Percentiles rank a stretch among this genome's conserved stretches.
These are phyloP conservation scores for Scutellaria galericulata DNA, from an alignment of 257 asterid species.

Conservation along the genomic window DNA sequence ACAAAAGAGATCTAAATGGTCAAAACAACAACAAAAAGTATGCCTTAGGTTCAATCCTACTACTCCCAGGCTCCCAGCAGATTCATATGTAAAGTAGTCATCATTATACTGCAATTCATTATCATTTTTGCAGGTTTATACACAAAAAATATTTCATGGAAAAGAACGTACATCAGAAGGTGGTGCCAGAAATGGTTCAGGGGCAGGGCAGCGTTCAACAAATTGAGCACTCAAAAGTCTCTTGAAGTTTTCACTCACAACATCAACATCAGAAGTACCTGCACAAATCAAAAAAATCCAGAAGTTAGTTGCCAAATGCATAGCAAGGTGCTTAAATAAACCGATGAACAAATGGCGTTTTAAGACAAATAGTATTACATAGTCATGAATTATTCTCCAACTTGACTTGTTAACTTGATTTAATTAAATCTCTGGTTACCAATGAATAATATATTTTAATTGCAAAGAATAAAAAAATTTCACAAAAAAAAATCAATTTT, in stretches of 20 bases:
- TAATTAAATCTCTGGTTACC: no score
- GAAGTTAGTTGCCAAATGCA: no score
- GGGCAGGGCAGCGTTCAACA: slow-evolving; percentile 90
- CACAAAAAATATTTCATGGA: background rate
- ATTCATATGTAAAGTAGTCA: slow-evolving; percentile 11
- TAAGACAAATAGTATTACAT: no score
- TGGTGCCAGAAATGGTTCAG: slow-evolving; percentile 75
- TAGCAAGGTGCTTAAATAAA: background rate
- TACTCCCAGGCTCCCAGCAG: background rate
- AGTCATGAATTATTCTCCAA: no score
- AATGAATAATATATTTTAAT: no score
- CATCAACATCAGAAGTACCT: slow-evolving; percentile 56
- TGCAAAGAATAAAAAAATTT: no score
- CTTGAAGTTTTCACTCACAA: slow-evolving; percentile 54
- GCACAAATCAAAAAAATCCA: slow-evolving; percentile 32
- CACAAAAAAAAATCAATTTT: no score
- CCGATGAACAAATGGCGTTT: background rate
- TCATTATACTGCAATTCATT: background rate
- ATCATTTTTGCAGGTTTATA: slow-evolving; percentile 21
- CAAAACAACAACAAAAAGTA: slow-evolving; percentile 8
- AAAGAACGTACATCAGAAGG: slow-evolving; percentile 47
- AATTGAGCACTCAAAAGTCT: slow-evolving; percentile 69
- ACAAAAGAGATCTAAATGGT: background rate
- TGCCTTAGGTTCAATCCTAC: slow-evolving; percentile 1
- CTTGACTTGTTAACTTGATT: no score